These are phyloP conservation scores for Lipomyces sp. DNA, from an alignment of 805 yeast genomes.

Conservation along the genomic window DNA sequence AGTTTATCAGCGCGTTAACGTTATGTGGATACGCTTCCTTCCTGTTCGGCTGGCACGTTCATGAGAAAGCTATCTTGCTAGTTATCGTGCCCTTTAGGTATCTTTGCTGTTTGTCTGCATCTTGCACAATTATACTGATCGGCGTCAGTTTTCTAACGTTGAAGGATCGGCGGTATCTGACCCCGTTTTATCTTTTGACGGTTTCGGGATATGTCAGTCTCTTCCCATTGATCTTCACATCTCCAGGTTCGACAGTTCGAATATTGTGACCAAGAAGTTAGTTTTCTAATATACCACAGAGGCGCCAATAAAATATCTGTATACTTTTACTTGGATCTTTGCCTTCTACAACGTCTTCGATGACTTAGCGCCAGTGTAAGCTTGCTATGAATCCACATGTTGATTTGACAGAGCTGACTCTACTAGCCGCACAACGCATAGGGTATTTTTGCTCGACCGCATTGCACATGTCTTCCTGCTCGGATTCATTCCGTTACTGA, in stretches of 20 bases:
- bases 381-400: neutral
- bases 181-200: constrained; percentile 71
- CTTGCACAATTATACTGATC: neutral
- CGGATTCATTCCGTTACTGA: constrained; percentile 68
- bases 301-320: constrained; percentile 72
- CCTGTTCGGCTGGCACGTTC: constrained; percentile 98
- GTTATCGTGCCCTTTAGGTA: constrained; percentile 69
- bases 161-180: constrained; percentile 70
- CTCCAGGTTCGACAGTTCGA: constrained; percentile 48
- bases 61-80: constrained; percentile 93
- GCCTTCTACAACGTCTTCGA: constrained; percentile 73
- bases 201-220: constrained; percentile 84
- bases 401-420: neutral
- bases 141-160: constrained; percentile 68
- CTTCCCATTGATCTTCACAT: constrained; percentile 82
- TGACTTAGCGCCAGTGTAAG: constrained; percentile 49
- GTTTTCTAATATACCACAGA: constrained; percentile 48
- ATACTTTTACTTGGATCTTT: constrained; percentile 85
- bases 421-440: constrained; percentile 28
- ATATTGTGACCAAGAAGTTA: neutral
- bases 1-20: constrained; percentile 83
- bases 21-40: constrained; percentile 91
- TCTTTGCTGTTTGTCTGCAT: neutral
- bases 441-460: constrained; percentile 69
- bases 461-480: constrained; percentile 67